These are phyloP conservation scores for Mycena crocata DNA, from an alignment of 768 basidiomycete genomes.

Conservation along the genomic window DNA sequence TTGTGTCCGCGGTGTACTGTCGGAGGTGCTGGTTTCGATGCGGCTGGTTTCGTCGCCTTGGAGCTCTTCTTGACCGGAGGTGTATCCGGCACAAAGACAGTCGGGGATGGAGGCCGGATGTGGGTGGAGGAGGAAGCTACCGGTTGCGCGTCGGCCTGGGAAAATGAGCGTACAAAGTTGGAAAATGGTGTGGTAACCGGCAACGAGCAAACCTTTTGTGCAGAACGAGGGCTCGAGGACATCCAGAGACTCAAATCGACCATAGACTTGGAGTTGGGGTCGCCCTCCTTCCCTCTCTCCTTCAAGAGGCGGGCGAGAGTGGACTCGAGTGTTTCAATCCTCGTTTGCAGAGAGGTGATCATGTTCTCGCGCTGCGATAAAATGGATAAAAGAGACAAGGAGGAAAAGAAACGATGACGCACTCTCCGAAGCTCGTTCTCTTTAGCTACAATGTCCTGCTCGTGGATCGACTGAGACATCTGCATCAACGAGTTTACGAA, in stretches of 20 bases:
- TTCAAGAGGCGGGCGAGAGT: conserved; percentile 58
- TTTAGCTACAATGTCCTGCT: conserved; percentile 64
- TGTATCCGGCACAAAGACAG: conserved; percentile 20
- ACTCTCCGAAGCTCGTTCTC: conserved; percentile 69
- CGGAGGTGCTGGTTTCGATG: neutral
- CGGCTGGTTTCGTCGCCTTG: conserved; percentile 18
- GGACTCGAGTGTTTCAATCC: conserved; percentile 59
- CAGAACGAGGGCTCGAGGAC: conserved; percentile 47
- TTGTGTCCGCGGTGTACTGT: conserved; percentile 1
- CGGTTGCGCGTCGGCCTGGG: conserved; percentile 1
- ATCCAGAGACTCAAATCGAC: conserved; percentile 54
- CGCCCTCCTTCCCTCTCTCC: conserved; percentile 46
- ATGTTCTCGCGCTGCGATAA: conserved; percentile 58
- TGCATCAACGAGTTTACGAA: conserved; percentile 59
- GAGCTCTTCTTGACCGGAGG: conserved; percentile 26
- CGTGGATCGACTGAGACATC: conserved; percentile 59
- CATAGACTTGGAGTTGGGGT: conserved; percentile 46
- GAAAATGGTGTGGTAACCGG: neutral
- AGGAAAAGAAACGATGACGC: conserved; percentile 28
- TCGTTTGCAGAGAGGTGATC: conserved; percentile 55
- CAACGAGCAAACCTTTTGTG: conserved; percentile 18
- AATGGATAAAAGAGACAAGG: conserved; percentile 12
- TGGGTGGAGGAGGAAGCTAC: conserved; percentile 12
- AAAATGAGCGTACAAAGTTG: neutral
- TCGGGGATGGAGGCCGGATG: conserved; percentile 10